phyloP scores from a whole-genome alignment of 2,329 filamentous ascomycete genomes.

The Penicillium sp. region DNA sequence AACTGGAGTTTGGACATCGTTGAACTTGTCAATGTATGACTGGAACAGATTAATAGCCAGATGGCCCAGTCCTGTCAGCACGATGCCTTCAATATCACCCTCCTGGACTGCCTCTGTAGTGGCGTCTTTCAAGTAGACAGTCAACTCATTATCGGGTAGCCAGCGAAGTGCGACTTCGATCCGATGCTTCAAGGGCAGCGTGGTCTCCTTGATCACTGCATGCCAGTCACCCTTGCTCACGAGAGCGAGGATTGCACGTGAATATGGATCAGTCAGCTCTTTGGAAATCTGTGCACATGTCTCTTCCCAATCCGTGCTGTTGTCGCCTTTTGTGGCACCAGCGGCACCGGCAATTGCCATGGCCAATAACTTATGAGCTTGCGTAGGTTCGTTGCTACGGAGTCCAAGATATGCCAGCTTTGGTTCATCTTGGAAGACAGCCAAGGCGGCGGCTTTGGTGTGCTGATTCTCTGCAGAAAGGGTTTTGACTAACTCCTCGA shows the following conservation, averaged over 20 bases:
- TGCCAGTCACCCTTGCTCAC: conserved; percentile 65
- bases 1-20: conserved; percentile 66
- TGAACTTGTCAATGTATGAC: conserved; percentile 62
- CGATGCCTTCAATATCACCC: conserved; percentile 65
- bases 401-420: conserved; percentile 63
- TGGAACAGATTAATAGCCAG: conserved; percentile 64
- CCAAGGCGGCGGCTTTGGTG: conserved; percentile 67
- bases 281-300: conserved; percentile 66
- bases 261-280: conserved; percentile 64
- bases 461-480: conserved; percentile 59
- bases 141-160: conserved; percentile 51
- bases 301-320: conserved; percentile 63
- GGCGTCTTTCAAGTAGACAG: conserved; percentile 59
- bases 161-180: conserved; percentile 64
- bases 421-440: conserved; percentile 63
- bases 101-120: conserved; percentile 55
- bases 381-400: conserved; percentile 54
- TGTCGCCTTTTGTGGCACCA: conserved; percentile 48
- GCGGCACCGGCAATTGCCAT: conserved; percentile 55
- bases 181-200: conserved; percentile 63
- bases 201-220: conserved; percentile 60
- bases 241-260: conserved; percentile 64
- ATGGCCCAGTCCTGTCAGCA: conserved; percentile 65
- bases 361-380: conserved; percentile 62
- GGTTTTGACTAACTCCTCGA: conserved; percentile 54